Percentiles rank a stretch among this genome's conserved stretches.
Conservation (phyloP, 2,329 filamentous ascomycete species). For the Monilinia fructigena region DNA sequence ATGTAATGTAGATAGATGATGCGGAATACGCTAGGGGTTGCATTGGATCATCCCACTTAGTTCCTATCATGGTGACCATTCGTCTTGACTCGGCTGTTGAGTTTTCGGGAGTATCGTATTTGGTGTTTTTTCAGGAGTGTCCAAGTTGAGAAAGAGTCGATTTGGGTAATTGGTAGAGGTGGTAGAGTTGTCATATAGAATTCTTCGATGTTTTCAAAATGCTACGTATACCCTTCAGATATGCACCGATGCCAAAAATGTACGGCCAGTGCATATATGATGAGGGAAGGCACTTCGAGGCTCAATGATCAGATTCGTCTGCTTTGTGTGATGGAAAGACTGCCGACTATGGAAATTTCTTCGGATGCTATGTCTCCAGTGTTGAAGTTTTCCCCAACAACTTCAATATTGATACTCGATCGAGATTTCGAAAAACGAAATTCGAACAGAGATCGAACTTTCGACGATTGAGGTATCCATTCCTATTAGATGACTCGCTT, state of each 20-base stretch:
- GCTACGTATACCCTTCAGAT: background rate
- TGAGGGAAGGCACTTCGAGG: background rate
- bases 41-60: too few relatives aligned
- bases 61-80: too few relatives aligned
- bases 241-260: too few relatives aligned
- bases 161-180: background rate
- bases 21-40: too few relatives aligned
- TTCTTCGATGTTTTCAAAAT: background rate
- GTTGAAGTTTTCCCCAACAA: background rate
- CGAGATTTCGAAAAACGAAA: background rate
- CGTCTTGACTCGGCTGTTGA: too few relatives aligned
- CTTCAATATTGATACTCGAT: background rate
- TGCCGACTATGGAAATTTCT: too few relatives aligned
- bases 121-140: too few relatives aligned
- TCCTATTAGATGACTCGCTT: background rate
- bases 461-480: too few relatives aligned
- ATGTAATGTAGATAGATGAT: too few relatives aligned
- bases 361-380: background rate
- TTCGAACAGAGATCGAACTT: background rate
- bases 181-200: background rate
- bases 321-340: background rate
- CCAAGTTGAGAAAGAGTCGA: background rate
- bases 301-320: background rate
- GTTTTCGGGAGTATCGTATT: too few relatives aligned
- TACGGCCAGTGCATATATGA: background rate